Evolutionary conservation across 2,329 filamentous ascomycete genomes (phyloP).

Genomic region (Emmonsia crescens): DNA sequence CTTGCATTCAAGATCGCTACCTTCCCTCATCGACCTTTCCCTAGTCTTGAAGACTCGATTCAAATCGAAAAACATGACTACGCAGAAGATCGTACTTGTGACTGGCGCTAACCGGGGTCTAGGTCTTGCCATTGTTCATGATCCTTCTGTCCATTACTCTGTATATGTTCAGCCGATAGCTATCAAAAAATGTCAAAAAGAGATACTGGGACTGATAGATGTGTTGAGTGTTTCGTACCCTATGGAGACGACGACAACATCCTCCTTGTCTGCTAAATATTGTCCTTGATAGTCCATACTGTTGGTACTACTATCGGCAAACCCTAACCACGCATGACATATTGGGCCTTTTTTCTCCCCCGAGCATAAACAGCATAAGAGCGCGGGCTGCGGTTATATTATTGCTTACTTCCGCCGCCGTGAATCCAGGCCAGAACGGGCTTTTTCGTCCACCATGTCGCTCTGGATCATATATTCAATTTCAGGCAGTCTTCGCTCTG

Average conservation of each 20-base stretch:
- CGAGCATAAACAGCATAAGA: background rate
- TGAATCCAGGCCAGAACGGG: background rate
- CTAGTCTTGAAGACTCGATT: too few relatives aligned
- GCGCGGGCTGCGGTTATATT: background rate
- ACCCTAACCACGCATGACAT: background rate
- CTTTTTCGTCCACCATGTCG: background rate
- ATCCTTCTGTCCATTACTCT: too few relatives aligned
- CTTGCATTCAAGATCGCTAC: too few relatives aligned
- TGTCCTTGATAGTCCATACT: background rate
- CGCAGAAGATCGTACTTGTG: too few relatives aligned
- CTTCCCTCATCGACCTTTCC: too few relatives aligned
- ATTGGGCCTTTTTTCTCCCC: too few relatives aligned
- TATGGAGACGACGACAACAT: background rate
- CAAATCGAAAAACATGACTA: too few relatives aligned
- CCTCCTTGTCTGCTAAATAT: background rate
- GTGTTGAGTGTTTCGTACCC: background rate
- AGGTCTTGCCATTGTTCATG: too few relatives aligned
- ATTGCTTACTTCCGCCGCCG: background rate
- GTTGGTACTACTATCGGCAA: background rate
- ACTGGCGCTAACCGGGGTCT: too few relatives aligned
- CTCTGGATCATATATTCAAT: background rate
- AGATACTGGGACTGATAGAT: background rate
- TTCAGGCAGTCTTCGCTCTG: background rate
- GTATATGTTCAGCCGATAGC: constrained; percentile 27
- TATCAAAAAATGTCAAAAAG: constrained; percentile 10